Conservation (phyloP, 108 stramenopile genomes). For the Skeletonema costatum region DNA sequence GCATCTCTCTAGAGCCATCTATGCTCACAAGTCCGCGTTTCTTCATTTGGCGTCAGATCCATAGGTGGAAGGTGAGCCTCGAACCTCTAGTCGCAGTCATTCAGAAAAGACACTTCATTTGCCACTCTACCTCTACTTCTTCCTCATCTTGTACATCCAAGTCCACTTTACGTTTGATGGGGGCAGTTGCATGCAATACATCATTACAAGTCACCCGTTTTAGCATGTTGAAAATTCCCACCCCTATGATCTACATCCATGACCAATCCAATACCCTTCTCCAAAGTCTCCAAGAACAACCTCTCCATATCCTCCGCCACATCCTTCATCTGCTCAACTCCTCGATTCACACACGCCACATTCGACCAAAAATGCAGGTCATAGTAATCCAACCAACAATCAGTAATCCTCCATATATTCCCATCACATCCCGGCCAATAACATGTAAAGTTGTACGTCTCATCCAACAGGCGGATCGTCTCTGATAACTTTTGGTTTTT, state of each 20-base stretch:
- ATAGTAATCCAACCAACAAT: constrained; percentile 34
- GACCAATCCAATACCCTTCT: neutral
- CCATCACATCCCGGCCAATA: constrained; percentile 33
- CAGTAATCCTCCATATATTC: constrained; percentile 28
- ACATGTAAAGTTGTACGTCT: constrained; percentile 16
- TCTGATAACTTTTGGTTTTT: constrained; percentile 8
- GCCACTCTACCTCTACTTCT: too few species aligned
- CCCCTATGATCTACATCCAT: neutral
- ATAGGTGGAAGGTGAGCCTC: too few species aligned
- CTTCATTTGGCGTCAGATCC: too few species aligned
- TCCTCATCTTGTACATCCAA: too few species aligned
- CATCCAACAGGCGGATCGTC: constrained; percentile 12
- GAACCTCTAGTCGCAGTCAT: too few species aligned
- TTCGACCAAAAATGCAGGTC: constrained; percentile 64
- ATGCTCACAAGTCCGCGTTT: too few species aligned
- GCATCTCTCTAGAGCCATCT: too few species aligned
- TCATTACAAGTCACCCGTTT: too few species aligned
- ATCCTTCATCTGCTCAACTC: constrained; percentile 7
- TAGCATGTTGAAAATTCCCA: too few species aligned
- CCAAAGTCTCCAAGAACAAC: constrained; percentile 46
- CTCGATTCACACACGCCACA: constrained; percentile 68
- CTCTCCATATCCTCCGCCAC: constrained; percentile 60
- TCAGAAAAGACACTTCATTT: too few species aligned
- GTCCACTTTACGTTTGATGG: too few species aligned
- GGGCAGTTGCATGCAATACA: too few species aligned